These are phyloP conservation scores for Scedosporium apiospermum DNA, from an alignment of 2,329 filamentous ascomycete species.

Conservation along the genomic window DNA sequence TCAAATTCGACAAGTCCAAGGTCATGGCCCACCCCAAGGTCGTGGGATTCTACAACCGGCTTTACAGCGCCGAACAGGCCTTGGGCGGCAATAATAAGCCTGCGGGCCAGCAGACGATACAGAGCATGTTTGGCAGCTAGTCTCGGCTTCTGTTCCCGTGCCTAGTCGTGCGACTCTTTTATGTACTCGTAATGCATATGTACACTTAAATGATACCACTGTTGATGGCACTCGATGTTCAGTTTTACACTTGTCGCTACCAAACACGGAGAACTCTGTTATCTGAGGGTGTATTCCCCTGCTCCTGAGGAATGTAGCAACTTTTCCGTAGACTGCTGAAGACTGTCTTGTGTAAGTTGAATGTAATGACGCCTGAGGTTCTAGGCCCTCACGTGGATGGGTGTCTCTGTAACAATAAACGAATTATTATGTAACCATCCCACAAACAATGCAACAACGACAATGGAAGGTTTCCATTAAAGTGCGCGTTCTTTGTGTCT, in stretches of 20 bases:
- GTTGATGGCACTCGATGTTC: too few species aligned
- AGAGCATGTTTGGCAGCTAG: background rate
- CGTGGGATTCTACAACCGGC: constrained; percentile 71
- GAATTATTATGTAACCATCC: background rate
- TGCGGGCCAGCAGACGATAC: background rate
- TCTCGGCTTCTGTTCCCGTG: background rate
- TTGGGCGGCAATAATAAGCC: constrained; percentile 12
- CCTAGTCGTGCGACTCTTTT: background rate
- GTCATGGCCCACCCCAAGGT: constrained; percentile 92
- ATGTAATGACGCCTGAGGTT: too few species aligned
- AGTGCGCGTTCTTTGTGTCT: background rate
- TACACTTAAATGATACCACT: too few species aligned
- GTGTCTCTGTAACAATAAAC: background rate
- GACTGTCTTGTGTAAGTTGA: too few species aligned
- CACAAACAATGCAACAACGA: too few species aligned
- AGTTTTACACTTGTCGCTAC: too few species aligned
- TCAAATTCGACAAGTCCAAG: constrained; percentile 79
- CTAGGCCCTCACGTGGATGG: too few species aligned
- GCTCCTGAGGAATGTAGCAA: too few species aligned
- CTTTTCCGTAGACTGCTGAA: too few species aligned
- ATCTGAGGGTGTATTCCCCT: too few species aligned
- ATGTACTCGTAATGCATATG: too few species aligned
- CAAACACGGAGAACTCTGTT: too few species aligned
- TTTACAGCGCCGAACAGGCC: constrained; percentile 62
- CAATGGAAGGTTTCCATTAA: background rate